Evolutionary conservation across 306 rosid species (phyloP), one percentile per base, ranked within the genome.

Genomic region (Dryas alaskensis): DNA sequence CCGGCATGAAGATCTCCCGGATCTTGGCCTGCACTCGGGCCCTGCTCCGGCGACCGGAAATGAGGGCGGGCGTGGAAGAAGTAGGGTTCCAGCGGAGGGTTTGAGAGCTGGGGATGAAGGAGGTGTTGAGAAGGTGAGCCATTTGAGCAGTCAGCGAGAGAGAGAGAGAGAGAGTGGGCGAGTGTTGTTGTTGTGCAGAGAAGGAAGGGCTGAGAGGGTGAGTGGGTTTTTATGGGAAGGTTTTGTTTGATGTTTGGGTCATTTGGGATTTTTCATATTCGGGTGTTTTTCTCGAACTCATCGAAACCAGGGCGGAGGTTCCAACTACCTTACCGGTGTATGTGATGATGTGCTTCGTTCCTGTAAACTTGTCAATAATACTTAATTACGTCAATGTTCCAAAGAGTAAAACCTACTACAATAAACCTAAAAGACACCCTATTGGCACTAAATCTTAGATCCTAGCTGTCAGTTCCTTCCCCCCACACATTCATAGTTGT

Each of bases 1-100:
- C 99, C 3, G 99, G 99, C 99, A 95, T 95, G 87, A 95, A 92
- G 60, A 95, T 95, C 81, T 95, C 99, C 3, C 99, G 92, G 89
- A 95, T 90, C 93, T 88, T 95, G 19, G 98, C 97, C 3, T 84
- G 86, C 16, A 88, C 84, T 10, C 39, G 84, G 46, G 77, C 10
- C 22, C 82, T 60, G 62, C 71, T 16, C 16, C 79, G 71, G 63
- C 51, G 80, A 31, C 43, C 45, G 40, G 82, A 50, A 69, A 76
- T n/a, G 22, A 70, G 78, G 22, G 59, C 14, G 0, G 53, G 40
- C 49, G 31, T 2, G 65, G 48, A 37, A 53, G 52, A 65, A 71
- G 22, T 31, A 37, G 70, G 54, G 10, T 1, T 14, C 31, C 69
- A 79, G 76, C 82, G 70, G 69, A 86, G 82, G 27, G 86, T 0